phyloP scores from a whole-genome alignment of 306 rosid genomes.

The Pachyrhizus erosus region DNA sequence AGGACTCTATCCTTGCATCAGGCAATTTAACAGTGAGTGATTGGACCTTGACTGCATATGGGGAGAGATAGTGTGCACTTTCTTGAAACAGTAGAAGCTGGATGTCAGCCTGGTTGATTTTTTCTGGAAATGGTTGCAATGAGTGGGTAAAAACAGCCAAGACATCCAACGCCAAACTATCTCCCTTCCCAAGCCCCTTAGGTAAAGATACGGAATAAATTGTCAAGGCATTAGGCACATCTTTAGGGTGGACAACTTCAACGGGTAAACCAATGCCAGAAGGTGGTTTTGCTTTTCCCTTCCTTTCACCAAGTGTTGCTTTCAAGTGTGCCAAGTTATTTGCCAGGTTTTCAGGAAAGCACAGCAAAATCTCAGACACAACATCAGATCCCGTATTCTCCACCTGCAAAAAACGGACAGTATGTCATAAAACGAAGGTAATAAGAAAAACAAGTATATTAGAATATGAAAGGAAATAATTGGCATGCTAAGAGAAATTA shows the following conservation, averaged over 20 bases:
- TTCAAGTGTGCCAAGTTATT: conserved; percentile 71
- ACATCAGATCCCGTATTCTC: conserved; percentile 73
- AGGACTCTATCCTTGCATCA: conserved; percentile 89
- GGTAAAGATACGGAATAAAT: conserved; percentile 76
- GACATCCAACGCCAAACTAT: conserved; percentile 65
- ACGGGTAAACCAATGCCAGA: conserved; percentile 57
- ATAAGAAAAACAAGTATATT: not conserved
- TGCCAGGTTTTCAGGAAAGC: conserved; percentile 74
- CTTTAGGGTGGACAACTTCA: conserved; percentile 62
- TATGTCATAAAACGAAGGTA: not conserved
- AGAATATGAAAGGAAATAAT: not conserved
- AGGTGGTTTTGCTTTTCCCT: conserved; percentile 71
- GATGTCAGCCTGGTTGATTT: conserved; percentile 83
- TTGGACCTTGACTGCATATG: conserved; percentile 76
- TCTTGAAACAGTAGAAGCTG: conserved; percentile 88
- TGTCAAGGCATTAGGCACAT: conserved; percentile 63
- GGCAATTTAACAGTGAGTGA: conserved; percentile 81
- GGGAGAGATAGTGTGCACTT: conserved; percentile 82
- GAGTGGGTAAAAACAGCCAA: conserved; percentile 72
- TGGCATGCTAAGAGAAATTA: not conserved
- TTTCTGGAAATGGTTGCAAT: conserved; percentile 86
- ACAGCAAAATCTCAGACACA: conserved; percentile 66
- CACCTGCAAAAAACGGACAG: conserved; percentile 54
- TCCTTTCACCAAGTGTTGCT: conserved; percentile 65
- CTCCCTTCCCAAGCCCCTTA: conserved; percentile 78